Evolutionary conservation across 495 filamentous ascomycete genomes (phyloP).

Genomic region (Daldinia childiae): DNA sequence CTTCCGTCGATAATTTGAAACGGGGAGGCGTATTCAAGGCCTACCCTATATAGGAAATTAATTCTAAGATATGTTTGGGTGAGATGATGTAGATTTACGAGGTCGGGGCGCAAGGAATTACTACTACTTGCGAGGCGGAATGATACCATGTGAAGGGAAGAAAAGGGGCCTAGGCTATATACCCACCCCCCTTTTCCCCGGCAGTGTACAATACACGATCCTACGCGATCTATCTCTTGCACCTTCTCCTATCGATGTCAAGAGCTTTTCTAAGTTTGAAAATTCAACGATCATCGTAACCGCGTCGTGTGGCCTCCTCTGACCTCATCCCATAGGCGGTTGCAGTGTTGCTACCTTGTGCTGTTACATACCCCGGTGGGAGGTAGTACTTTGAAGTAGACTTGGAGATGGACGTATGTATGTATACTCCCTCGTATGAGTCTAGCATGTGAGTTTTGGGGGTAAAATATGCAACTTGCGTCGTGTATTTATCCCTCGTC

Average conservation of each 20-base stretch:
- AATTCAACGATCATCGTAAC: slow-evolving; percentile 8
- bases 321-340: not conserved
- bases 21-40: not conserved
- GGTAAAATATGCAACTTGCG: not conserved
- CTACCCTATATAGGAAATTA: slow-evolving; percentile 2
- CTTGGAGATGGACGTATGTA: not conserved
- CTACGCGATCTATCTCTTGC: slow-evolving; percentile 13
- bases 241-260: slow-evolving; percentile 10
- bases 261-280: slow-evolving; percentile 16
- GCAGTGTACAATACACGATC: slow-evolving; percentile 26
- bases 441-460: not conserved
- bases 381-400: slow-evolving; percentile 2
- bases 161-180: slow-evolving; percentile 12
- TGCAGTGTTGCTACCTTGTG: not conserved
- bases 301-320: not conserved
- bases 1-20: slow-evolving; percentile 9
- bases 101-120: not conserved
- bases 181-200: not conserved
- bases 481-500: not conserved
- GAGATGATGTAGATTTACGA: slow-evolving; percentile 1
- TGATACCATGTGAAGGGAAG: slow-evolving; percentile 26
- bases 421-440: not conserved
- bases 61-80: slow-evolving; percentile 13
- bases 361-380: slow-evolving; percentile 19
- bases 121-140: slow-evolving; percentile 10